Evolutionary conservation across 345 rosid genomes (phyloP), one percentile per base, ranked within the genome.

Genomic region (Raphanus sativus): DNA sequence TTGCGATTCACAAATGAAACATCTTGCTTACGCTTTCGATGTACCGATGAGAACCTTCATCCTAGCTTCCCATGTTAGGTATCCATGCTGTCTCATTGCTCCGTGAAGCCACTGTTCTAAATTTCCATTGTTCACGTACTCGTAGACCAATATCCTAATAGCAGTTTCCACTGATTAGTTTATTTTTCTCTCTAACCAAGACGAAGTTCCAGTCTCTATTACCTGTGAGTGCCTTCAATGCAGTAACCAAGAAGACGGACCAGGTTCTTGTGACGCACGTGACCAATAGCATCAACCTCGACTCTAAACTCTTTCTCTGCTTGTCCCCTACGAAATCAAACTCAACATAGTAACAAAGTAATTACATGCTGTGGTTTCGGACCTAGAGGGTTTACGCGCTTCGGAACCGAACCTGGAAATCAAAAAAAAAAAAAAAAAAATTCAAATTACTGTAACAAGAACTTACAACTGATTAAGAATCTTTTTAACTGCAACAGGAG

Each of bases 161-260:
- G 2, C 45, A 62, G 4, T 12, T 63, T 2, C 8, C 70, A 68
- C 24, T 61, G 9, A 1, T 61, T 12, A 60, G 38, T 90, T 58
- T 89, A 6, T 32, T 6, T 11, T 9, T 87, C 7, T 54, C 28
- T 77, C 77, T 65, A 73, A 78, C 15, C 80, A 15, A 48, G 10
- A 17, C 7, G 48, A 36, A 3, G 16, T 5, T 25, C 24, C 40
- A 75, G 11, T 65, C 16, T n/a, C 5, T 58, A 13, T 82, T 82
- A 90, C 98, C 98, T 91, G 40, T 93, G 98, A 45, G 91, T 91
- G 73, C 98, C 98, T 85, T 91, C 98, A 45, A 93, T 89, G 84
- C 98, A 93, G 83, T 93, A 93, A 1, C 98, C 98, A 42, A 93
- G 83, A 77, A 93, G 97, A 42, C 98, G 93, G 55, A 93, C 98